phyloP scores from a whole-genome alignment of 805 yeast species.

The Diddensiella transvaalensis region DNA sequence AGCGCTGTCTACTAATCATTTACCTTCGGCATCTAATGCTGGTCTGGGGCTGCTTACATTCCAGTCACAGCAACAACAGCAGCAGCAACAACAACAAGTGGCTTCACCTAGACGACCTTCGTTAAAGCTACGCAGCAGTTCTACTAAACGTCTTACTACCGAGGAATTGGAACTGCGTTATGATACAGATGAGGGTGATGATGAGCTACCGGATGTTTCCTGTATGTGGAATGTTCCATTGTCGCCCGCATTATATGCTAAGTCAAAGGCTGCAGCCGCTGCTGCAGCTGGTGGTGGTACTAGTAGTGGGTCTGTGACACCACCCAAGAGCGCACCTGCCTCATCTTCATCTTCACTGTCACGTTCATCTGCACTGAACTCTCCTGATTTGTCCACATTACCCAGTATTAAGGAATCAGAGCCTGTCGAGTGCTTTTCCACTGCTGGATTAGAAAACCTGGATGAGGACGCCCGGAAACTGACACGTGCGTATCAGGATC shows the following conservation, averaged over 20 bases:
- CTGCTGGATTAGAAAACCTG: constrained; percentile 30
- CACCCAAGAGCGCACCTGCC: no score
- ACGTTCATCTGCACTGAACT: constrained; percentile 6
- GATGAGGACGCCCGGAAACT: constrained; percentile 36
- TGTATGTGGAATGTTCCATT: constrained; percentile 63
- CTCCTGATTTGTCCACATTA: constrained; percentile 10
- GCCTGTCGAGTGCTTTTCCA: constrained; percentile 6
- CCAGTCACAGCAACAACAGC: no score
- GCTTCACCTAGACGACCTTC: constrained; percentile 1
- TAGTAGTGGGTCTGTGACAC: constrained; percentile 2
- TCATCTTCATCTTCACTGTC: neutral
- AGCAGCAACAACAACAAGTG: constrained; percentile 1
- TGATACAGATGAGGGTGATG: constrained; percentile 41
- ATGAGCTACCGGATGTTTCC: constrained; percentile 51
- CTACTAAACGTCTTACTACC: constrained; percentile 11
- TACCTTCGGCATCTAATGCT: constrained; percentile 7
- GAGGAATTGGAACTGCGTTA: constrained; percentile 33
- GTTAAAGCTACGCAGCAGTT: neutral
- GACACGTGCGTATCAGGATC: constrained; percentile 31
- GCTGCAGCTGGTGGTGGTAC: constrained; percentile 1
- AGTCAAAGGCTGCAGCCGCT: constrained; percentile 20
- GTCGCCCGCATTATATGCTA: constrained; percentile 48
- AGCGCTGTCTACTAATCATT: constrained; percentile 19
- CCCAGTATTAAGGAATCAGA: constrained; percentile 26
- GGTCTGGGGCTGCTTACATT: constrained; percentile 12